phyloP scores from a whole-genome alignment of 257 asterid species.

The Fraxinus americana region DNA sequence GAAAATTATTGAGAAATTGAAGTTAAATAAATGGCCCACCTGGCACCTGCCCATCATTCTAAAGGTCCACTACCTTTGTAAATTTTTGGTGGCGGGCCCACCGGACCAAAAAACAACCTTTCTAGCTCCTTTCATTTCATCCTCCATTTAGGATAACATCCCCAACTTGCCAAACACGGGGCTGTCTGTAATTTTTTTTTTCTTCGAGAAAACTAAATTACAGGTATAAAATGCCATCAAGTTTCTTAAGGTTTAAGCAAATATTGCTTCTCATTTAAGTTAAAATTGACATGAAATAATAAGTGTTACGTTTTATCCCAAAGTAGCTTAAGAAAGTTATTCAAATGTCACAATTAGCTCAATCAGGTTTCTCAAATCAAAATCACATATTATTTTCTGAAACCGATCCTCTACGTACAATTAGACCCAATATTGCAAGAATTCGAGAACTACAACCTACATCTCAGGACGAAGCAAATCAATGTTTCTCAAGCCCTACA shows the following conservation, averaged over 20 bases:
- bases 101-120: background rate
- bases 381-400: background rate
- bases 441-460: background rate
- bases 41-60: too few species aligned
- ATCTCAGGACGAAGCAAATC: background rate
- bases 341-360: slow-evolving; percentile 3
- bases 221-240: slow-evolving; percentile 5
- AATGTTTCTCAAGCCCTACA: background rate
- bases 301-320: background rate
- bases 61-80: too few species aligned
- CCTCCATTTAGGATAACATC: background rate
- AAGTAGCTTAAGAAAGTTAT: slow-evolving; percentile 3
- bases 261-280: background rate
- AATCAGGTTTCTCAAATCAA: slow-evolving; percentile 21
- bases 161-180: background rate
- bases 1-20: background rate
- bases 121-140: background rate
- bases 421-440: background rate
- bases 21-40: background rate
- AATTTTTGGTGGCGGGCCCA: background rate
- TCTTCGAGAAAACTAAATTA: background rate
- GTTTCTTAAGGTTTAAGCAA: slow-evolving; percentile 2
- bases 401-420: background rate
- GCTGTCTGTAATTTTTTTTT: background rate
- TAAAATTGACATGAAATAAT: background rate